Evolutionary conservation across 2,329 filamentous ascomycete species (phyloP).

Genomic region (Geosmithia morbida): DNA sequence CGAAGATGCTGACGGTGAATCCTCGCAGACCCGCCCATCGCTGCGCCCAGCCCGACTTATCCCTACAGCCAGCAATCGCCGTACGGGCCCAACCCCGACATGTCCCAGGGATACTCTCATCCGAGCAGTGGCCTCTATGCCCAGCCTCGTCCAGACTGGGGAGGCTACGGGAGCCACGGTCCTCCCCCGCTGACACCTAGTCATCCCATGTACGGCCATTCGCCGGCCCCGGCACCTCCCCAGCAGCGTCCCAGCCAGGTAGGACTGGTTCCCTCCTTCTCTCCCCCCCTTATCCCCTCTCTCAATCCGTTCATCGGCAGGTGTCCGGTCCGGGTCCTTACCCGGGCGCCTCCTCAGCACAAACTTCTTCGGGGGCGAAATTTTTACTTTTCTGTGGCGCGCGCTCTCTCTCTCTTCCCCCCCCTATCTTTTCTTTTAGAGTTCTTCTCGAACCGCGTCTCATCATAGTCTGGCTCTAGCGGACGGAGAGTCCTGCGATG

Average conservation of each 20-base stretch:
- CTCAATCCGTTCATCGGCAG: neutral
- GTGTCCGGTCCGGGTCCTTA: no score
- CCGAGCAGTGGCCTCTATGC: constrained; percentile 48
- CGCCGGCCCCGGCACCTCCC: constrained; percentile 38
- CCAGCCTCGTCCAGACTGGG: constrained; percentile 64
- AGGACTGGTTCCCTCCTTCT: constrained; percentile 16
- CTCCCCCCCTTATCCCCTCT: no score
- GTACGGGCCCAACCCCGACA: constrained; percentile 73
- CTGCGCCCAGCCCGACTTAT: constrained; percentile 84
- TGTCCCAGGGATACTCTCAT: constrained; percentile 62
- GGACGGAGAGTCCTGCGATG: neutral
- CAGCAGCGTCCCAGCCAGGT: constrained; percentile 46
- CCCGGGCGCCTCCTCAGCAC: no score
- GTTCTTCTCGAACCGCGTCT: no score
- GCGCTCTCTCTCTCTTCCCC: no score
- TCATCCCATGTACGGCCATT: constrained; percentile 39
- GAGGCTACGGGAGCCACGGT: constrained; percentile 44
- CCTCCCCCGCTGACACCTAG: constrained; percentile 33
- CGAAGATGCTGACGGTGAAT: constrained; percentile 94
- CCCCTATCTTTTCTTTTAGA: no score
- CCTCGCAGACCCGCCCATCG: constrained; percentile 98
- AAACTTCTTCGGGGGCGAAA: no score
- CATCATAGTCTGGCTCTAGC: no score
- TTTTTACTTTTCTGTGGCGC: no score
- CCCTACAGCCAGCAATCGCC: constrained; percentile 73